phyloP scores from a whole-genome alignment of 768 basidiomycete species.

The Kwoniella dejecticola region DNA sequence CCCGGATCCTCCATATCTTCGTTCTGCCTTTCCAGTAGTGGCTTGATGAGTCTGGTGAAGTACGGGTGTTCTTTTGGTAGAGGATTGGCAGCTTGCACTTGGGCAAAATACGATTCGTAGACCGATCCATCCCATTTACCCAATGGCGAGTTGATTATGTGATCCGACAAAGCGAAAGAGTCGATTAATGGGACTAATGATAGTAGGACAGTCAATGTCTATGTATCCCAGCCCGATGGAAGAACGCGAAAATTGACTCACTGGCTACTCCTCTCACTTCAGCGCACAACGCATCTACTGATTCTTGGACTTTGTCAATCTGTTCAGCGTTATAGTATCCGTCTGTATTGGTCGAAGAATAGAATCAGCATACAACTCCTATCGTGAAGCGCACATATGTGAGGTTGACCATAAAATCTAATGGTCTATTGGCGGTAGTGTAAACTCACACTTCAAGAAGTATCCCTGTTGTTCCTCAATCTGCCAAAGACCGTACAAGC shows the following conservation, averaged over 20 bases:
- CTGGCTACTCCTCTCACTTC: slow-evolving; percentile 49
- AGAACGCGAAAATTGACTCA: slow-evolving; percentile 33
- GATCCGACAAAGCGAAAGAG: slow-evolving; percentile 54
- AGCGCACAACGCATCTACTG: slow-evolving; percentile 51
- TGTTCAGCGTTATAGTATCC: slow-evolving; percentile 51
- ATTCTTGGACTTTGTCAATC: slow-evolving; percentile 49
- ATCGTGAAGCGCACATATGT: too few relatives aligned
- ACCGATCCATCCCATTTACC: slow-evolving; percentile 58
- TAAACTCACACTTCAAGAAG: slow-evolving; percentile 58
- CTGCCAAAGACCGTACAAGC: slow-evolving; percentile 57
- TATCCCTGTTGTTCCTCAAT: slow-evolving; percentile 58
- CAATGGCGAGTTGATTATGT: slow-evolving; percentile 58
- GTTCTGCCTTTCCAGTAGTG: slow-evolving; percentile 56
- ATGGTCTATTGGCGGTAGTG: too few relatives aligned
- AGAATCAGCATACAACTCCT: too few relatives aligned
- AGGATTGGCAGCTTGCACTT: slow-evolving; percentile 57
- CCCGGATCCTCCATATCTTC: slow-evolving; percentile 53
- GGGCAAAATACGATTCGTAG: slow-evolving; percentile 59
- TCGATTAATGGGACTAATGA: slow-evolving; percentile 51
- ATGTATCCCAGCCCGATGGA: slow-evolving; percentile 6
- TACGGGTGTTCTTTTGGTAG: slow-evolving; percentile 58
- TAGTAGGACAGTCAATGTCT: background rate
- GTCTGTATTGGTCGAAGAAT: slow-evolving; percentile 31
- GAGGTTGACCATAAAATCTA: too few relatives aligned
- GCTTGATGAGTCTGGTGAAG: slow-evolving; percentile 59